Evolutionary conservation across 2,329 filamentous ascomycete species (phyloP), one percentile per base, ranked within the genome.

Genomic region (Colletotrichum kahawae): DNA sequence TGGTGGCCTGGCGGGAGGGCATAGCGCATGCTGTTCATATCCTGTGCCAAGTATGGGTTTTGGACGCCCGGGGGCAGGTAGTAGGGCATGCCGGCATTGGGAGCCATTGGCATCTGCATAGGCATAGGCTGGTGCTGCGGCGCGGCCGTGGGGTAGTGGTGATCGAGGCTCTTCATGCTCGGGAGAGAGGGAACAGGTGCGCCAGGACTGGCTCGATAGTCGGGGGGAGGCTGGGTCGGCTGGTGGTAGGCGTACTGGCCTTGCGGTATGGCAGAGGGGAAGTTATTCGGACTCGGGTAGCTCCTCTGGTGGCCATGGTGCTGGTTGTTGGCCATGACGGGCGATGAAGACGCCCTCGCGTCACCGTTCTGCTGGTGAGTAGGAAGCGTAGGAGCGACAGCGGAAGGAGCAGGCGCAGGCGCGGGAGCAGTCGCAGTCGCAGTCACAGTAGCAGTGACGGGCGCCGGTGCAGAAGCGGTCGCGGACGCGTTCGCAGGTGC

Each of bases 11-110:
- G 83, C 36, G 88, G 85, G 48, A 90, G 79, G 38, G 86, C 82
- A 78, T 89, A 89, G 71, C 88, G 83, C 69, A 90, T 80, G n/a
- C 84, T 84, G 75, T 90, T 87, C 10, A 84, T 79, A 71, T 84
- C 84, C 83, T 84, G 78, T 77, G 81, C 76, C 59, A 76, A 48
- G 27, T 76, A 76, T 48, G 70, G 70, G 13, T 76, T 76, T 31
- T 69, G 70, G 29, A 76, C 56, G 34, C 64, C 74, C 77, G 86
- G 78, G 79, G 85, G 76, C 81, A 78, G 36, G 76, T 89, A 90
- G 79, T 87, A 90, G 24, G 83, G 79, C 81, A 89, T 81, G 36
- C 83, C 56, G 16, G 57, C 74, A 36, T 80, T 81, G 57, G 83
- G 81, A 31, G 82, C 81, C 72, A 85, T 82, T 24, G 82, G 82